A percentile compares a stretch with the other conserved stretches of the same genome.
These are phyloP conservation scores for Golovinomyces cichoracearum DNA, from an alignment of 2,329 filamentous ascomycete genomes.

Conservation along the genomic window DNA sequence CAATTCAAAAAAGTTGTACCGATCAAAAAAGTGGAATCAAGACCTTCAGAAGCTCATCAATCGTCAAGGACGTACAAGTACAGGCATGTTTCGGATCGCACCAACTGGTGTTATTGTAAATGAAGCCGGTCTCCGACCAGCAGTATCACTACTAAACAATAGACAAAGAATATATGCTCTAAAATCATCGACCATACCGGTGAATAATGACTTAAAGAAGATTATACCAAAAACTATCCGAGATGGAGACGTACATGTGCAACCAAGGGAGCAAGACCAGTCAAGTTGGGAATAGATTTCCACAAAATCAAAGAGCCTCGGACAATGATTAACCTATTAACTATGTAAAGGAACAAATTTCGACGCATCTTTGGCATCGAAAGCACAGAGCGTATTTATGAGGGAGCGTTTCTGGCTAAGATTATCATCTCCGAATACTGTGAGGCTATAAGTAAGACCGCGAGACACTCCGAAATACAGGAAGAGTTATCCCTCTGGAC, in stretches of 20 bases:
- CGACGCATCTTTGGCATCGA: neutral
- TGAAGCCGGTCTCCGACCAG: neutral
- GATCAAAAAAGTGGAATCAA: neutral
- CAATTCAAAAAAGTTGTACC: too few relatives aligned
- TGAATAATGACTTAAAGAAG: neutral
- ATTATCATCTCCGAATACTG: neutral
- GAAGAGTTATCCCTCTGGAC: neutral
- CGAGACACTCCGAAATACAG: neutral
- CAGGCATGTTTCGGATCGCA: neutral
- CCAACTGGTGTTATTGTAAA: neutral
- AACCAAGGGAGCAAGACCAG: neutral
- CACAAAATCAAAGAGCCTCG: neutral
- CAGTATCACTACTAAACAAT: neutral
- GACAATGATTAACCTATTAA: neutral
- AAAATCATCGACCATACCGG: neutral
- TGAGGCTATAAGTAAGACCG: neutral
- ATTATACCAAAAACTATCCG: neutral
- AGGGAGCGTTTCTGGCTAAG: neutral
- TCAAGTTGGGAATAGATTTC: neutral
- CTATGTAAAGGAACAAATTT: neutral
- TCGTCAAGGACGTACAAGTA: neutral
- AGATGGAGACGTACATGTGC: neutral
- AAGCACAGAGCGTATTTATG: neutral
- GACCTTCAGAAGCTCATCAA: neutral
- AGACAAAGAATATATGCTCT: neutral